phyloP scores from a whole-genome alignment of 2,329 filamentous ascomycete genomes.

The Fusarium setosum region DNA sequence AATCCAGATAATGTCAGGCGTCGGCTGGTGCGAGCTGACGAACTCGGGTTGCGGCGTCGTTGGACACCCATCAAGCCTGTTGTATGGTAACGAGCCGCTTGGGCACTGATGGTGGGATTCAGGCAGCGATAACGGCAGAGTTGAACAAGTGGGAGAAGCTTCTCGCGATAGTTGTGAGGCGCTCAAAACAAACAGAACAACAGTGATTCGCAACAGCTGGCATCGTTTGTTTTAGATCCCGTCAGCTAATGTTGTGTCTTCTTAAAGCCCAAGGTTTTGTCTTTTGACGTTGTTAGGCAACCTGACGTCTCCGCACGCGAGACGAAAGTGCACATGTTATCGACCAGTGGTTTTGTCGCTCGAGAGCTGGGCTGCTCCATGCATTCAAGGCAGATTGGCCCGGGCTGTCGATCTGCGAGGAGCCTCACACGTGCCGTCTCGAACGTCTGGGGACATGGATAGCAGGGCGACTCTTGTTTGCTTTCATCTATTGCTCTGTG shows the following conservation, averaged over 20 bases:
- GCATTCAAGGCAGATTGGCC: constrained; percentile 19
- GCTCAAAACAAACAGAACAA: not conserved
- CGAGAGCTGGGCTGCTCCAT: not conserved
- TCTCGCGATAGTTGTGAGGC: too few relatives aligned
- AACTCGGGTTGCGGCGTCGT: not conserved
- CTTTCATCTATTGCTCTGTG: too few relatives aligned
- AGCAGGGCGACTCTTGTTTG: too few relatives aligned
- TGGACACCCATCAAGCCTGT: not conserved
- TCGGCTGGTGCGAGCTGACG: constrained; percentile 3
- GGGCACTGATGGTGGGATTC: not conserved
- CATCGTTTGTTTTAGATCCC: too few relatives aligned
- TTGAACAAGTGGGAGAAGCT: not conserved
- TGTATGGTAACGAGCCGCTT: not conserved
- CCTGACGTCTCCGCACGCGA: not conserved
- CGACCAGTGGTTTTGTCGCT: constrained; percentile 19
- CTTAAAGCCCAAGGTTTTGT: not conserved
- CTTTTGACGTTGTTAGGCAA: not conserved
- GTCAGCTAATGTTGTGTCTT: not conserved
- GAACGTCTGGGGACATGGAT: too few relatives aligned
- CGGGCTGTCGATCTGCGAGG: constrained; percentile 5
- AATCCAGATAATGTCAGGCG: constrained; percentile 11
- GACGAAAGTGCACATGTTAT: constrained; percentile 20
- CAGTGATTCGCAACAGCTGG: not conserved
- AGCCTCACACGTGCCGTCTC: not conserved
- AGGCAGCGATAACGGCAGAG: constrained; percentile 4